phyloP scores from a whole-genome alignment of 1,139 yeast species.

The Kodamaea ohmeri region DNA sequence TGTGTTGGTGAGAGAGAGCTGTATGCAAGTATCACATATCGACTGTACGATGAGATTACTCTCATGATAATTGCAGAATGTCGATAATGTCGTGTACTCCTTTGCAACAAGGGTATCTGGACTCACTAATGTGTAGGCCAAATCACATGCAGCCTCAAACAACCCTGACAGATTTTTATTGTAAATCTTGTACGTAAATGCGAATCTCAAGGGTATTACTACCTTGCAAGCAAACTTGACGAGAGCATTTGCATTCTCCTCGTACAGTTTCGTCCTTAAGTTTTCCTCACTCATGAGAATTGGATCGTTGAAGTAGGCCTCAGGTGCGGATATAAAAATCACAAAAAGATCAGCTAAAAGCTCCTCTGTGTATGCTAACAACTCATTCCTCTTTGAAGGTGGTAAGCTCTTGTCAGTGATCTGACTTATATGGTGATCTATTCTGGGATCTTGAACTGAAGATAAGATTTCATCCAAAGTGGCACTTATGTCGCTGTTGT shows the following conservation, averaged over 20 bases:
- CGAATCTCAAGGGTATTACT: conserved; percentile 32
- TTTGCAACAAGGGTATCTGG: conserved; percentile 17
- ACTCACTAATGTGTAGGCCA: conserved; percentile 34
- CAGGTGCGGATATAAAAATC: conserved; percentile 36
- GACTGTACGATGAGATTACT: conserved; percentile 35
- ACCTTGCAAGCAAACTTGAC: conserved; percentile 28
- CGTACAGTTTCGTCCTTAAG: conserved; percentile 12
- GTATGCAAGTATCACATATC: conserved; percentile 38
- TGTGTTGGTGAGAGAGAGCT: conserved; percentile 34
- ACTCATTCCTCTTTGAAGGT: not conserved
- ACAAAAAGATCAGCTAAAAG: conserved; percentile 35
- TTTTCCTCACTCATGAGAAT: conserved; percentile 23
- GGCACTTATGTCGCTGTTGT: conserved; percentile 7
- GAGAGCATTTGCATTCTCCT: conserved; percentile 14
- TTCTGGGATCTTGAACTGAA: conserved; percentile 4
- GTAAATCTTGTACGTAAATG: conserved; percentile 26
- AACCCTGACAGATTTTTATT: conserved; percentile 14
- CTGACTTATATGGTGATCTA: conserved; percentile 15
- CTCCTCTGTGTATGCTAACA: conserved; percentile 28
- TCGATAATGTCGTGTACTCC: conserved; percentile 23
- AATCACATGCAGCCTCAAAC: conserved; percentile 37
- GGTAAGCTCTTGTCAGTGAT: conserved; percentile 6
- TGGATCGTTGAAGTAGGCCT: conserved; percentile 34
- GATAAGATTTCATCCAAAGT: not conserved
- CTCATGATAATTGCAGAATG: conserved; percentile 29